Percentiles rank a stretch among this genome's conserved stretches.
These are phyloP conservation scores for Lupinus albus DNA, from an alignment of 306 rosid species.

Conservation along the genomic window DNA sequence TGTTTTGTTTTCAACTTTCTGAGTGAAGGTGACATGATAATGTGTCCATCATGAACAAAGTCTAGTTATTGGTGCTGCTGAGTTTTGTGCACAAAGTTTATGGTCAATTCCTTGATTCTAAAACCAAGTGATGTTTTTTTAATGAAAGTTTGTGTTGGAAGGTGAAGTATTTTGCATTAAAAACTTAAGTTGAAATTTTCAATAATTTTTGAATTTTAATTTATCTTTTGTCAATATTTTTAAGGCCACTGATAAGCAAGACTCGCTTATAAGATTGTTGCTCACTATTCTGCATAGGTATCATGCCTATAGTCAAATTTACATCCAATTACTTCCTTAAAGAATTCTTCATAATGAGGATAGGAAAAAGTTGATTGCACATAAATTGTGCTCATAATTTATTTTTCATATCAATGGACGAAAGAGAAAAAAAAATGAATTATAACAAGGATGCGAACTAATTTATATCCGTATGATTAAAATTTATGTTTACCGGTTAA, in stretches of 20 bases:
- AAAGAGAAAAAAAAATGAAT: neutral
- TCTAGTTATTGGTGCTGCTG: neutral
- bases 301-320: neutral
- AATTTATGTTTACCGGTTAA: too few relatives aligned
- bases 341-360: neutral
- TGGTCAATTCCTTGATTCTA: neutral
- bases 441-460: too few relatives aligned
- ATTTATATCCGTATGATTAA: too few relatives aligned
- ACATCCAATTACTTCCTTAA: neutral
- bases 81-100: neutral
- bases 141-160: neutral
- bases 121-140: neutral
- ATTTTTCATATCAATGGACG: neutral
- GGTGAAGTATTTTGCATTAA: too few relatives aligned
- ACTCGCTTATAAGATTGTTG: neutral
- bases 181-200: too few relatives aligned
- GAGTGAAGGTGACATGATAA: neutral
- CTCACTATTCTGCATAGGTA: neutral
- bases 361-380: neutral
- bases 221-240: too few relatives aligned
- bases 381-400: neutral
- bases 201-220: too few relatives aligned
- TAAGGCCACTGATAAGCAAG: too few relatives aligned
- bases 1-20: slow-evolving; percentile 24
- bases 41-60: neutral